These are phyloP conservation scores for Omphalea diandra DNA, from an alignment of 441 rosid species.

Conservation along the genomic window DNA sequence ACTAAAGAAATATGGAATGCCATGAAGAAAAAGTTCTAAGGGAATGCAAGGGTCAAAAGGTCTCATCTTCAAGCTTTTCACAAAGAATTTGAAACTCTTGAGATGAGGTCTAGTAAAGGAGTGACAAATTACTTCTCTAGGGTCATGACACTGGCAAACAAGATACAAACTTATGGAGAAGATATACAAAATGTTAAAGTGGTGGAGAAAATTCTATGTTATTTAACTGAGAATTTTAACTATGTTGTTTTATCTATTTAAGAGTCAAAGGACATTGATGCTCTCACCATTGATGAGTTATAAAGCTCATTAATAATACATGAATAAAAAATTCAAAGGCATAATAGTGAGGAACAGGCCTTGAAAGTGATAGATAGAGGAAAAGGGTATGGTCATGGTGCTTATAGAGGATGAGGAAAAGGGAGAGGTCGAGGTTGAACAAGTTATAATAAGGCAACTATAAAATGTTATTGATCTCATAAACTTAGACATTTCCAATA, in stretches of 20 bases:
- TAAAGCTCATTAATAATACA: conserved; percentile 2
- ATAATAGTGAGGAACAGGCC: background rate
- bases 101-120: too few species aligned
- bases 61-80: background rate
- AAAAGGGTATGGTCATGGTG: background rate
- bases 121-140: too few species aligned
- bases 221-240: background rate
- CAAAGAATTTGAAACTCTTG: conserved; percentile 4
- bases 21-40: background rate
- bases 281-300: background rate
- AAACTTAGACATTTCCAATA: background rate
- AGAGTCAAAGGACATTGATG: background rate
- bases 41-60: background rate
- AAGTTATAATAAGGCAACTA: background rate
- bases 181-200: background rate
- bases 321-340: background rate
- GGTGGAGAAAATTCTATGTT: background rate
- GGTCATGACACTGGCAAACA: too few species aligned
- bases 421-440: conserved; percentile 9
- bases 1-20: conserved; percentile 2
- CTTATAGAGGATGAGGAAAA: background rate
- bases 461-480: background rate
- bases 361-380: background rate
- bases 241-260: background rate
- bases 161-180: too few species aligned